Conservation (phyloP, 1,284 basidiomycete species). For the Stereum hirsutum region DNA sequence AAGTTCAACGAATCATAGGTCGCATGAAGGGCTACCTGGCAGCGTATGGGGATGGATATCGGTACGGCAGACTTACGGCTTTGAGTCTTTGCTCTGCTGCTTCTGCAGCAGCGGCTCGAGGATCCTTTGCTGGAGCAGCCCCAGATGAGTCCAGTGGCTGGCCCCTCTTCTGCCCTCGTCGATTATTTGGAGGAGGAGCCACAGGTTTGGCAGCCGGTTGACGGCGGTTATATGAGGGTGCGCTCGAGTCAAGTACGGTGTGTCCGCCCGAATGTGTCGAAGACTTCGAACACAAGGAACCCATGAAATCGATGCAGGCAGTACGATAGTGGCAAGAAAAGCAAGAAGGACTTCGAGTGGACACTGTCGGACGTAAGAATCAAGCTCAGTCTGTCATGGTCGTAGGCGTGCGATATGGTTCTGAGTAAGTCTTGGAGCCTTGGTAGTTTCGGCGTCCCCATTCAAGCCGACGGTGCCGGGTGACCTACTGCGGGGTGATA, state of each 20-base stretch:
- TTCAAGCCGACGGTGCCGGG: too few species aligned
- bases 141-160: too few species aligned
- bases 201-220: not conserved
- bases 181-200: conserved; percentile 9
- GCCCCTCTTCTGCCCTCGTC: too few species aligned
- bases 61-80: conserved; percentile 3
- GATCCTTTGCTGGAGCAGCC: too few species aligned
- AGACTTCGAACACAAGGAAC: conserved; percentile 58
- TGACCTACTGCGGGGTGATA: too few species aligned
- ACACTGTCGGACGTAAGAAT: too few species aligned
- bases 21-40: too few species aligned
- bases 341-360: not conserved
- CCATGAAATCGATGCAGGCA: conserved; percentile 32
- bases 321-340: not conserved
- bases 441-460: too few species aligned
- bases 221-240: not conserved
- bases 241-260: conserved; percentile 31
- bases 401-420: too few species aligned
- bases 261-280: conserved; percentile 42
- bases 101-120: conserved; percentile 54
- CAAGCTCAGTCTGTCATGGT: too few species aligned
- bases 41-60: not conserved
- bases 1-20: too few species aligned
- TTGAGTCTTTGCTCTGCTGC: conserved; percentile 41
- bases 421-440: too few species aligned